Conservation (phyloP, 2,329 filamentous ascomycete genomes). For the Alternaria brassicicola region DNA sequence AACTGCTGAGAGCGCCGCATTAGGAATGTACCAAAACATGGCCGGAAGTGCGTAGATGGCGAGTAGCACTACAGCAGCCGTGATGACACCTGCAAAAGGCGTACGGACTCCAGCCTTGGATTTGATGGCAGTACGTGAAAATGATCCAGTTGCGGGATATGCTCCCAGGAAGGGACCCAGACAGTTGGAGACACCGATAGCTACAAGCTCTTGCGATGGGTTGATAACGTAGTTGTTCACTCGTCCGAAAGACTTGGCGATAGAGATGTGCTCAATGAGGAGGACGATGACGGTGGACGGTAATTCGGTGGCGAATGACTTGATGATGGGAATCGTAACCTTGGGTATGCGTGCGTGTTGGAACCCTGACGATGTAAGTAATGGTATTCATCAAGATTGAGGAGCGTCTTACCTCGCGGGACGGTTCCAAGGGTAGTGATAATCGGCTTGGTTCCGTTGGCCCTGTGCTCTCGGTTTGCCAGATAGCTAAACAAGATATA, state of each 20-base stretch:
- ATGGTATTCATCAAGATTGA: neutral
- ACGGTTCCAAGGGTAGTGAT: slow-evolving; percentile 79
- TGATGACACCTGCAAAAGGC: slow-evolving; percentile 88
- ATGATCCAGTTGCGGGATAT: slow-evolving; percentile 92
- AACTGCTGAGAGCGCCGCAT: slow-evolving; percentile 78
- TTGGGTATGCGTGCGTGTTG: slow-evolving; percentile 75
- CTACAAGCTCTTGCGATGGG: slow-evolving; percentile 93
- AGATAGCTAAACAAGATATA: slow-evolving; percentile 92
- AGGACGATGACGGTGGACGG: slow-evolving; percentile 90
- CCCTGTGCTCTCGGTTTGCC: slow-evolving; percentile 66
- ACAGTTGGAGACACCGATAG: slow-evolving; percentile 88
- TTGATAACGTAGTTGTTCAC: slow-evolving; percentile 98
- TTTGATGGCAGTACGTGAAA: slow-evolving; percentile 95
- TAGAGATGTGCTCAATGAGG: slow-evolving; percentile 95
- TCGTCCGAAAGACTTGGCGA: slow-evolving; percentile 93
- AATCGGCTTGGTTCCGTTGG: slow-evolving; percentile 57
- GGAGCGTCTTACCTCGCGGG: slow-evolving; percentile 66
- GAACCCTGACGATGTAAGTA: slow-evolving; percentile 59
- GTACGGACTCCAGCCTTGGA: slow-evolving; percentile 95
- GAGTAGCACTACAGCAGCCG: slow-evolving; percentile 81
- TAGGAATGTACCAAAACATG: slow-evolving; percentile 94
- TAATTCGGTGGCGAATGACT: slow-evolving; percentile 71
- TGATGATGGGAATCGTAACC: slow-evolving; percentile 70
- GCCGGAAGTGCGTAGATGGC: slow-evolving; percentile 88
- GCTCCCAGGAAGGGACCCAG: slow-evolving; percentile 88